Conservation (phyloP, 495 filamentous ascomycete species). For the Penicillium ucsense region DNA sequence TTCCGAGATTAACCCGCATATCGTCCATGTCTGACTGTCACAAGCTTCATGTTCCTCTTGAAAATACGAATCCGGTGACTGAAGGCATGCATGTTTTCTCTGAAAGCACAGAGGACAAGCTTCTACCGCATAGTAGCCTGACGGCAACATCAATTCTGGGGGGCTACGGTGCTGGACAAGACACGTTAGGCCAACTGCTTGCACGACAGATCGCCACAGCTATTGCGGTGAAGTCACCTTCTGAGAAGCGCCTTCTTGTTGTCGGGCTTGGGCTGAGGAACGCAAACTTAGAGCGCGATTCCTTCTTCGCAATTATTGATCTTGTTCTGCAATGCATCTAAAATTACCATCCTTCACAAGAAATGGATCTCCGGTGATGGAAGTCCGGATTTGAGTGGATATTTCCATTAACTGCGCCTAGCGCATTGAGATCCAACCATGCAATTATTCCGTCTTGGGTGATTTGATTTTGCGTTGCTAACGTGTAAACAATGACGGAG, state of each 20-base stretch:
- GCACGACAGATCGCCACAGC: conserved; percentile 80
- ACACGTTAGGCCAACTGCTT: conserved; percentile 77
- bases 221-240: conserved; percentile 57
- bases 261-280: conserved; percentile 71
- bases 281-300: conserved; percentile 52
- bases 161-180: conserved; percentile 67
- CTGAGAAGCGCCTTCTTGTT: conserved; percentile 71
- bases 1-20: not conserved
- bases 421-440: too few relatives aligned
- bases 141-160: conserved; percentile 85
- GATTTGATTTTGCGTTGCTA: too few relatives aligned
- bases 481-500: too few relatives aligned
- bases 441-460: too few relatives aligned
- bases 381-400: too few relatives aligned
- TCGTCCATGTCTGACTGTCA: conserved; percentile 6
- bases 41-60: conserved; percentile 82
- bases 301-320: conserved; percentile 76
- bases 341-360: not conserved
- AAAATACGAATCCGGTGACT: conserved; percentile 50
- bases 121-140: conserved; percentile 69
- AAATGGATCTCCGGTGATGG: not conserved
- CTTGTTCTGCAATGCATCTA: conserved; percentile 60
- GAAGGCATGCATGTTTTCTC: conserved; percentile 35
- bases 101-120: conserved; percentile 43
- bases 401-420: too few relatives aligned